Evolutionary conservation across 208 protist genomes (phyloP), one percentile per base, ranked within the genome.

Genomic region (Vickermania ingenoplastis): DNA sequence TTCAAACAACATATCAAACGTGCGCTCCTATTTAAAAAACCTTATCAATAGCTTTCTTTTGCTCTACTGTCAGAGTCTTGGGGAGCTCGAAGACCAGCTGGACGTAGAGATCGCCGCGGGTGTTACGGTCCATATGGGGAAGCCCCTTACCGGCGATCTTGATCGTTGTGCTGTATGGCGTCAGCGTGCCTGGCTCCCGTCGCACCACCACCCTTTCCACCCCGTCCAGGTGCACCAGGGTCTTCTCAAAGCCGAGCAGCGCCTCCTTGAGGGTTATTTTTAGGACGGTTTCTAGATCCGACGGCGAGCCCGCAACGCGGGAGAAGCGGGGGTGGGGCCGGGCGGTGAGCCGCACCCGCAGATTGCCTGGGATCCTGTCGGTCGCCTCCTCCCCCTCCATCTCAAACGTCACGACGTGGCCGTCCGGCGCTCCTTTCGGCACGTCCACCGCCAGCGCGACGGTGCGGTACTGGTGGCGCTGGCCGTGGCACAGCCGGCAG

Each of bases 81-180:
- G 94, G 94, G 52, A 97, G 74, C 3, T 77, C 53, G 54, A 96
- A 89, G 24, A 72, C 63, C 41, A 97, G 69, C 14, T 67, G 64
- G 36, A 97, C 80, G 70, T 91, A 94, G 1, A 98, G 68, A 66
- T 97, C 89, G 2, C 95, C 95, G 0, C 71, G 61, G 27, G 89
- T 70, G 58, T 91, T 59, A 48, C 93, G 76, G 7, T 45, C 36
- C 7, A 45, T n/a, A 48, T 79, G 68, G 5, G 95, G 94, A 89
- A 98, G 97, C n/a, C 95, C 95, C 68, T 96, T 89, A 13, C 91
- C 91, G 4, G 29, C 23, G 0, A 96, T 17, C 25, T 69, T 75
- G 31, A 95, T 11, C 53, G 90, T 83, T 17, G 73, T 75, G n/a
- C 77, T 82, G 31, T 82, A 82, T 31, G 70, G 78, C 17, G 86